phyloP scores from a whole-genome alignment of 345 rosid genomes.

The Syzygium aromaticum region DNA sequence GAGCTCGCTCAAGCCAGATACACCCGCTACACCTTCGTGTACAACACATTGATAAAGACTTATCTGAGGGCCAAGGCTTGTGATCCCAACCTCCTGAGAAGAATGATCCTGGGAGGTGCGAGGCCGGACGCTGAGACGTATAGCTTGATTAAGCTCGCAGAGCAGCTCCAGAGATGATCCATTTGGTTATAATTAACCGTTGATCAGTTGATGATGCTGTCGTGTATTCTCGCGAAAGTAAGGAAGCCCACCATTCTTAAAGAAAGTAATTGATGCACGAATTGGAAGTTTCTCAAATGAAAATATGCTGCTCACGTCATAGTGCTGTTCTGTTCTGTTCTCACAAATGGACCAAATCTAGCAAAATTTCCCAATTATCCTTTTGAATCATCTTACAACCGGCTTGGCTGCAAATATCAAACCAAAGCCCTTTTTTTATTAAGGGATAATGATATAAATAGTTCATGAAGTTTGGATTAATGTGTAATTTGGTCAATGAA shows the following conservation, averaged over 20 bases:
- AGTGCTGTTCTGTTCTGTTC: neutral
- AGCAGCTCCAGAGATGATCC: conserved; percentile 32
- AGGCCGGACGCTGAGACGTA: conserved; percentile 93
- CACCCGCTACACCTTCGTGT: conserved; percentile 64
- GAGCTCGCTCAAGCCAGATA: conserved; percentile 64
- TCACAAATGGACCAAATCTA: neutral
- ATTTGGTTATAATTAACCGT: neutral
- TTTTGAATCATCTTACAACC: neutral
- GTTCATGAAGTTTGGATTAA: too few species aligned
- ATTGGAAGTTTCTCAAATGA: neutral
- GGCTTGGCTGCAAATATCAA: neutral
- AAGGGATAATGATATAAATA: too few species aligned
- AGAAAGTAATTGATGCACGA: neutral
- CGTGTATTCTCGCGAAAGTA: neutral
- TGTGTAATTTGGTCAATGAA: too few species aligned
- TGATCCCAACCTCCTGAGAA: conserved; percentile 66
- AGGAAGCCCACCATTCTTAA: neutral
- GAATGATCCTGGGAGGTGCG: conserved; percentile 90
- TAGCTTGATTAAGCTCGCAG: conserved; percentile 69
- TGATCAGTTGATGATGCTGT: neutral
- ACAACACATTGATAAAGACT: conserved; percentile 68
- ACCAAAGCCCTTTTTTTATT: too few species aligned
- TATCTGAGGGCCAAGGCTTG: conserved; percentile 66
- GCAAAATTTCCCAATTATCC: neutral
- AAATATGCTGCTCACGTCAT: neutral